phyloP scores from a whole-genome alignment of 768 basidiomycete species.

The Psilocybe sp. region DNA sequence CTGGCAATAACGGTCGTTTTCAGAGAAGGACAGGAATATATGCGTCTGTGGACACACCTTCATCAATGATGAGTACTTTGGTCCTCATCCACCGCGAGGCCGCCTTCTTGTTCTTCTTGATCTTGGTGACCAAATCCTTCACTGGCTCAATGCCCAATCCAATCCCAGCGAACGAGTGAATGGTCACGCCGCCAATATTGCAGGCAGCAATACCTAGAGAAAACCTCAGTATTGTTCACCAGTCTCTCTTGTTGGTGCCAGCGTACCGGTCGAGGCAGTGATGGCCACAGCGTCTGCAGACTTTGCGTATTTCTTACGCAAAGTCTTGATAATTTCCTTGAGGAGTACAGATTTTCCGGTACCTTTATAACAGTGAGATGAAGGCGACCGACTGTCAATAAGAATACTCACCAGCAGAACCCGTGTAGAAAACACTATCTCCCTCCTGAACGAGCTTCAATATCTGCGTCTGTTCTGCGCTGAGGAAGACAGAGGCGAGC shows the following conservation, averaged over 20 bases:
- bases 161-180: slow-evolving; percentile 93
- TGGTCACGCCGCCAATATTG: slow-evolving; percentile 93
- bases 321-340: slow-evolving; percentile 80
- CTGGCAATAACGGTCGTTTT: slow-evolving; percentile 34
- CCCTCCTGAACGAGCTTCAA: slow-evolving; percentile 72
- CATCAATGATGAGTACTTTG: slow-evolving; percentile 80
- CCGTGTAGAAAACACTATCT: slow-evolving; percentile 90
- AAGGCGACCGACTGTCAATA: background rate
- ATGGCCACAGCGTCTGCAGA: slow-evolving; percentile 78
- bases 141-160: slow-evolving; percentile 74
- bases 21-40: too few relatives aligned
- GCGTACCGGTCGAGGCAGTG: slow-evolving; percentile 87
- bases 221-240: background rate
- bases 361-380: slow-evolving; percentile 43
- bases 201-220: slow-evolving; percentile 86
- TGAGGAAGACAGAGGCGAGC: slow-evolving; percentile 54
- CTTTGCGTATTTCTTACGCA: slow-evolving; percentile 55
- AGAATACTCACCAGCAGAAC: slow-evolving; percentile 78
- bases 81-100: slow-evolving; percentile 77
- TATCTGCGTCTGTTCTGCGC: slow-evolving; percentile 84
- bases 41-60: slow-evolving; percentile 44
- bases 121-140: slow-evolving; percentile 58
- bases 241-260: background rate
- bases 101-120: slow-evolving; percentile 86
- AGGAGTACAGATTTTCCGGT: slow-evolving; percentile 96